Base-by-base conservation (phyloP, 1,284 basidiomycete genomes). In the Trametes hirsuta region DNA sequence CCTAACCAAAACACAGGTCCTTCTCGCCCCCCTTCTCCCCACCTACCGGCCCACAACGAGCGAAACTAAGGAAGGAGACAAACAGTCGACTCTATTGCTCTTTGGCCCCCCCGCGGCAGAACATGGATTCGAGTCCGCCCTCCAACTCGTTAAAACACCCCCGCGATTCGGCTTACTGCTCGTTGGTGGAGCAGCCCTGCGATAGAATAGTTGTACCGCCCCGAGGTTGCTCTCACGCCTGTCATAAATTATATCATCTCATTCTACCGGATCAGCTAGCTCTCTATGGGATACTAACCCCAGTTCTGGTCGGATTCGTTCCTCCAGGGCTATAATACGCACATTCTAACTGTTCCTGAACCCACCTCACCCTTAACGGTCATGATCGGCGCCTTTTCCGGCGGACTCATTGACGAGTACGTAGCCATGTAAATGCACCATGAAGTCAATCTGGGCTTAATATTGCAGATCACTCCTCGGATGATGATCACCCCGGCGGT, bases 131-230 rank as follows among this genome's bases (percentile, higher is more conserved):
- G 72, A 74, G 41, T 70, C 77, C 34, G 70, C 76, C 9, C 53
- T 81, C 58, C 74, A 77, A 11, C 68, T 80, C 36, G 77, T 77
- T 15, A 80, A 80, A 53, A 76, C 79, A n/a, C 75, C 76, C 6
- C 71, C 76, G n/a, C 72, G 80, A 39, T 79, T 81, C 59, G 79
- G 78, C 4, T 67, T 80, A 56, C 68, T 81, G 12, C 73, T 79
- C 52, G 74, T 80, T 51, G 75, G 73, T 14, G 71, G 64, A 57
- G 66, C 71, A 10, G 49, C 65, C 30, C 42, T 67, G 50, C 67
- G 68, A 49, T 76, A 58, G 71, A 69, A 57, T 58, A 52, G 44
- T 51, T 61, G 48, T 56, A 46, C 49, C 44, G 35, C 35, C 58
- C 40, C 18, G 40, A 4, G 18, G 48, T 41, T 30, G 30, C 42